Percentiles rank a stretch among this genome's conserved stretches.
These are phyloP conservation scores for Tremella yokohamensis DNA, from an alignment of 768 basidiomycete species.

Conservation along the genomic window DNA sequence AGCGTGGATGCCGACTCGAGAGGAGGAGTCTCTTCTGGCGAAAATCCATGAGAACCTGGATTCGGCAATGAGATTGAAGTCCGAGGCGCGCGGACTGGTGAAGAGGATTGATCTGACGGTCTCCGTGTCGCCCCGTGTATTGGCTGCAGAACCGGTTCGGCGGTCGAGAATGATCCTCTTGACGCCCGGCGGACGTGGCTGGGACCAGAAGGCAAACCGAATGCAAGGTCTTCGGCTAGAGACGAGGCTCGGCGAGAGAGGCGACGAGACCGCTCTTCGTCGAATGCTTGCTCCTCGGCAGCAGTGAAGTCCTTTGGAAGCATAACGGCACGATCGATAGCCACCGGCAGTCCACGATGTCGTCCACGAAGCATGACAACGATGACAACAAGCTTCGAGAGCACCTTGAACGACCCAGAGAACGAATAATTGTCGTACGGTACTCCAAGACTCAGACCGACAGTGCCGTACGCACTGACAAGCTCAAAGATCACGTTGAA, in stretches of 20 bases:
- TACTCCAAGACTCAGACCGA: conserved; percentile 86
- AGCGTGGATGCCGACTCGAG: too few relatives aligned
- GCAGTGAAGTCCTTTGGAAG: conserved; percentile 48
- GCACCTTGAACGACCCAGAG: conserved; percentile 67
- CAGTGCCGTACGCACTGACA: conserved; percentile 52
- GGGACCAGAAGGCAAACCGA: background rate
- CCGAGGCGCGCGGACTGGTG: too few relatives aligned
- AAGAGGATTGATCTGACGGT: too few relatives aligned
- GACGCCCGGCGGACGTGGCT: conserved; percentile 1
- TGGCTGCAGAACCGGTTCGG: background rate
- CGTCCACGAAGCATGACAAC: conserved; percentile 90
- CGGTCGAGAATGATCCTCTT: background rate
- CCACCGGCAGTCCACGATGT: conserved; percentile 64
- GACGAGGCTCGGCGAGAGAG: conserved; percentile 28
- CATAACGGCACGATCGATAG: conserved; percentile 51
- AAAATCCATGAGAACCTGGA: too few relatives aligned
- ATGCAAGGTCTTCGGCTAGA: conserved; percentile 4
- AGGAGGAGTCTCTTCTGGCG: too few relatives aligned
- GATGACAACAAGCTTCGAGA: conserved; percentile 84
- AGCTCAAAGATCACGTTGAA: conserved; percentile 60
- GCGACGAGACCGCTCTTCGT: conserved; percentile 44
- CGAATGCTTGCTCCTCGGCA: conserved; percentile 45
- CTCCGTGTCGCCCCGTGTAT: too few relatives aligned
- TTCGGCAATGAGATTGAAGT: too few relatives aligned
- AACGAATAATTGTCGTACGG: conserved; percentile 58